Percentiles rank a stretch among this genome's conserved stretches.
These are phyloP conservation scores for Rhizophagus prolifer DNA, from an alignment of 192 early-diverging fungal species.

Conservation along the genomic window DNA sequence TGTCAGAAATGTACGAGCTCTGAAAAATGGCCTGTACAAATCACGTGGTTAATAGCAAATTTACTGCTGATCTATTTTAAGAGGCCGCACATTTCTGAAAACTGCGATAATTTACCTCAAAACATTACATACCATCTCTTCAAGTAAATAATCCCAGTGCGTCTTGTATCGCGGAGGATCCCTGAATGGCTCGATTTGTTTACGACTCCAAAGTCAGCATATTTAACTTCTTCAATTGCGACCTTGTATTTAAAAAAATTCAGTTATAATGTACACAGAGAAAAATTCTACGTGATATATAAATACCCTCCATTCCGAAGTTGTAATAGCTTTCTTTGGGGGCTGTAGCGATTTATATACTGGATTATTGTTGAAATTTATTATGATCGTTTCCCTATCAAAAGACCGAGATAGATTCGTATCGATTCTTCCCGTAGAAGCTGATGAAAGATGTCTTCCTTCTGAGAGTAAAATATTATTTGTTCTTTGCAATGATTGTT, in stretches of 20 bases:
- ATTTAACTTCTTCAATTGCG: conserved; percentile 73
- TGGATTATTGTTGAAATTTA: conserved; percentile 54
- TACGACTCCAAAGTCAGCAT: conserved; percentile 70
- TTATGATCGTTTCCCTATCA: conserved; percentile 17
- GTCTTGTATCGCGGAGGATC: conserved; percentile 57
- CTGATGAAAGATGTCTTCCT: neutral
- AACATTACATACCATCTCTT: conserved; percentile 66
- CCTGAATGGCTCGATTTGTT: conserved; percentile 66
- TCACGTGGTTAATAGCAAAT: too few relatives aligned
- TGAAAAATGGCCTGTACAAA: too few relatives aligned
- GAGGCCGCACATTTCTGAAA: neutral
- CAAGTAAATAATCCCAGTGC: conserved; percentile 76
- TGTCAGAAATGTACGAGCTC: neutral
- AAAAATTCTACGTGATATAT: conserved; percentile 1
- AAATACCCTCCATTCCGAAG: conserved; percentile 69
- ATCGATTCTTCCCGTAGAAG: conserved; percentile 26
- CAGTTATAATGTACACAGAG: neutral
- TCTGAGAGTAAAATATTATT: neutral
- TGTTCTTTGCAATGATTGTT: neutral
- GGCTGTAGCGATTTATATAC: conserved; percentile 59
- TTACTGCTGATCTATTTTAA: too few relatives aligned
- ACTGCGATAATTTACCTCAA: neutral
- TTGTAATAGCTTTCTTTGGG: conserved; percentile 66
- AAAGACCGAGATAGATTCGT: conserved; percentile 20
- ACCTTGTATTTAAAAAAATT: conserved; percentile 41